phyloP scores from a whole-genome alignment of 108 stramenopile genomes.

The Pseudonitzschia multiseries region DNA sequence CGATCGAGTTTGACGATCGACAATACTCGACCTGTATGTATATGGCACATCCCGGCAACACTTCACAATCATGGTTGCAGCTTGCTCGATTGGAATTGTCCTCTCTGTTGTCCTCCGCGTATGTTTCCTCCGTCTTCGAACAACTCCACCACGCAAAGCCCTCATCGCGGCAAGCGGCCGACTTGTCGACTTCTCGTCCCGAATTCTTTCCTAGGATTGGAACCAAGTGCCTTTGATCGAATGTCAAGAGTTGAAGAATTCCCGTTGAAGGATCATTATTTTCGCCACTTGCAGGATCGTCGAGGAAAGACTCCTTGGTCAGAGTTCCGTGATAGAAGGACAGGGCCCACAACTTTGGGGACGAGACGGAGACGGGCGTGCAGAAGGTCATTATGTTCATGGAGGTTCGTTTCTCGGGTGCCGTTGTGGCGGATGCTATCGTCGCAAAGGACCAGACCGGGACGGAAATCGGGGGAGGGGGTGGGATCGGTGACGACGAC shows the following conservation, averaged over 20 bases:
- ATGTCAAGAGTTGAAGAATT: slow-evolving; percentile 54
- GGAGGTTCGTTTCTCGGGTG: slow-evolving; percentile 29
- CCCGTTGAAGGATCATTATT: slow-evolving; percentile 16
- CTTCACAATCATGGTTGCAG: slow-evolving; percentile 23
- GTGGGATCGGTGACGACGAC: slow-evolving; percentile 42
- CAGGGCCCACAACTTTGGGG: slow-evolving; percentile 55
- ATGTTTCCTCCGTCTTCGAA: neutral
- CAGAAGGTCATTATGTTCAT: slow-evolving; percentile 71
- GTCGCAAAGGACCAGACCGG: slow-evolving; percentile 58
- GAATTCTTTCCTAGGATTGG: slow-evolving; percentile 54
- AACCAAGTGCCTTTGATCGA: slow-evolving; percentile 44
- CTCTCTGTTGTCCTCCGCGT: neutral
- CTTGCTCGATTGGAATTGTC: no score
- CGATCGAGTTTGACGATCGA: slow-evolving; percentile 14
- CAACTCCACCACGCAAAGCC: slow-evolving; percentile 40
- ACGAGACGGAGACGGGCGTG: slow-evolving; percentile 50
- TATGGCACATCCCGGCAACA: slow-evolving; percentile 53
- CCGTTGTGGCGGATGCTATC: neutral
- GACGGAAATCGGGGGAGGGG: slow-evolving; percentile 55
- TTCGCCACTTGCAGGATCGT: neutral
- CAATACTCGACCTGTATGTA: slow-evolving; percentile 51
- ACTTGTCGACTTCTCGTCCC: slow-evolving; percentile 48
- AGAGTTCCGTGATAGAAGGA: slow-evolving; percentile 53
- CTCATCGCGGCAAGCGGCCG: slow-evolving; percentile 33
- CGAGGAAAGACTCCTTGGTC: slow-evolving; percentile 54